Conservation (phyloP, 2,329 filamentous ascomycete genomes). For the Diaporthe sp. region DNA sequence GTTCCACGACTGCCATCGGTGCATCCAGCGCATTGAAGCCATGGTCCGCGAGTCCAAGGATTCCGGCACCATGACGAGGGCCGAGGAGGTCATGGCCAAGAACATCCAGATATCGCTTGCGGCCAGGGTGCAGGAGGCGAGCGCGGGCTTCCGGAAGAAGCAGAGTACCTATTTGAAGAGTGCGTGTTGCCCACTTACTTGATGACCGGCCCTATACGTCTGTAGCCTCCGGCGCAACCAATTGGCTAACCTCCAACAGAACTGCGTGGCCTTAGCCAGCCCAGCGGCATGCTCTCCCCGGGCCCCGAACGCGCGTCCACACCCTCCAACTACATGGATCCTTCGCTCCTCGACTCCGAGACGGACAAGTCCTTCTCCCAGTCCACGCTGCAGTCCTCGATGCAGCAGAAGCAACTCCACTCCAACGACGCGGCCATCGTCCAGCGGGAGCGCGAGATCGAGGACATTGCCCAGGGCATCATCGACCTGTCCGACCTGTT, state of each 20-base stretch:
- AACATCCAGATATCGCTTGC: slow-evolving; percentile 96
- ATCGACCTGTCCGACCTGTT: slow-evolving; percentile 98
- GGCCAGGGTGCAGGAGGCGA: slow-evolving; percentile 89
- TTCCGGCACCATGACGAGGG: slow-evolving; percentile 79
- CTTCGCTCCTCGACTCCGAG: slow-evolving; percentile 92
- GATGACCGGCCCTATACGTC: too few relatives aligned
- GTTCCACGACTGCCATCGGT: slow-evolving; percentile 91
- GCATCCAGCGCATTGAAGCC: slow-evolving; percentile 88
- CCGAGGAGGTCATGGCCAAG: slow-evolving; percentile 94
- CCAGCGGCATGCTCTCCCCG: slow-evolving; percentile 64
- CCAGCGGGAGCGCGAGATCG: slow-evolving; percentile 96
- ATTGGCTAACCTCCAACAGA: slow-evolving; percentile 62
- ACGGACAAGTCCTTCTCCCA: slow-evolving; percentile 94
- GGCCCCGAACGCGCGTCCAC: slow-evolving; percentile 65
- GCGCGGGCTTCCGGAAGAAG: slow-evolving; percentile 94
- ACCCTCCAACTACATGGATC: slow-evolving; percentile 77
- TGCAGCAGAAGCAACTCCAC: slow-evolving; percentile 75
- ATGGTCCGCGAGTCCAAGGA: slow-evolving; percentile 88
- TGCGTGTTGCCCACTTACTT: slow-evolving; percentile 55
- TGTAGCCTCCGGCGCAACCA: slow-evolving; percentile 44
- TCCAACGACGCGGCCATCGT: slow-evolving; percentile 88
- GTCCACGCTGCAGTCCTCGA: slow-evolving; percentile 85
- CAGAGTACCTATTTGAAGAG: slow-evolving; percentile 97
- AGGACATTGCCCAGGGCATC: slow-evolving; percentile 97
- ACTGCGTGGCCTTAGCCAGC: slow-evolving; percentile 78